Evolutionary conservation across 2,329 filamentous ascomycete species (phyloP), one percentile per base, ranked within the genome.

Genomic region (Exserohilum turcica): DNA sequence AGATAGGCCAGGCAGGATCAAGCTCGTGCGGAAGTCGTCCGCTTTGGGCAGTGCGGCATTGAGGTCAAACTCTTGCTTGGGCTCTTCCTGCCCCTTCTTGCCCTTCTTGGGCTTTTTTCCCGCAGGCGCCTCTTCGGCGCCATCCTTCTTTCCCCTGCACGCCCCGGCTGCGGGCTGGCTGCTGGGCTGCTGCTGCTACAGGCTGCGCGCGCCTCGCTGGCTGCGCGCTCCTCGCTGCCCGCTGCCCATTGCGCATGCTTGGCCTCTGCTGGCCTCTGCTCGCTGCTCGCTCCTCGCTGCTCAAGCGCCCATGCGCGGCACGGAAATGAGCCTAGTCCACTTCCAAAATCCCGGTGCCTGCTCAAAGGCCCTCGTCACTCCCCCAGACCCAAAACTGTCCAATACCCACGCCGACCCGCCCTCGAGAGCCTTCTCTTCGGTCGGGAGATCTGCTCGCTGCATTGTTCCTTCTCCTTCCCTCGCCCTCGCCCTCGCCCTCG

Each of bases 1-100:
- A 0, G 93, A 97, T 4, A 99, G 82, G 36, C 92, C 93, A 0
- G 91, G 92, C 93, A 99, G 96, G 57, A 99, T 81, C 53, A 99
- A 79, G 79, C 94, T 97, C 3, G 94, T 99, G 52, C 94, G 86
- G 75, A 99, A 97, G 69, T 97, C 88, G 74, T 97, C 91, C 40
- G 80, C 87, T 0, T 92, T 82, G 1, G 94, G 94, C 2, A 99
- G 79, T 0, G 86, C 92, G 10, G 80, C 79, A 2, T 86, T 74
- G 10, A 97, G 79, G 66, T 97, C 88, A 40, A 97, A 76, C 57
- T 90, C 83, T 53, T 78, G 80, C 70, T 87, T 89, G 39, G 79
- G 77, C 63, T 83, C 79, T 55, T 72, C 57, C 66, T 83, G 83
- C 31, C 69, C 74, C 60, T 82, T 81, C 73, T 82, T 84, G 40